Conservation (phyloP, 2,329 filamentous ascomycete genomes). For the Ambrosiella xylebori region DNA sequence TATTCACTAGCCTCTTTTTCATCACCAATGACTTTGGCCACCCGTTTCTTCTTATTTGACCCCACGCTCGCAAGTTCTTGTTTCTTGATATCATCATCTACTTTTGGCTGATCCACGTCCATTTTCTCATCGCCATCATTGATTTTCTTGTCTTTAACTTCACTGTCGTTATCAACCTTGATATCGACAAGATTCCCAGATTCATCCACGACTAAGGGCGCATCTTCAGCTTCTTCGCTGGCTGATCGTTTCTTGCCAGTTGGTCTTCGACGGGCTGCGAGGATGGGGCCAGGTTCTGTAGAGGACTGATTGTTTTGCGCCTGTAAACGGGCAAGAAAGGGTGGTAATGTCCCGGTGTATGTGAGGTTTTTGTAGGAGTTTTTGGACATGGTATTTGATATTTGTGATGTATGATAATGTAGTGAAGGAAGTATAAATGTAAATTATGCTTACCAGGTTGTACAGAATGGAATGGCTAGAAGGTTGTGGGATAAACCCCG, state of each 20-base stretch:
- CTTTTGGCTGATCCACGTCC: conserved; percentile 14
- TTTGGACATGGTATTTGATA: conserved; percentile 24
- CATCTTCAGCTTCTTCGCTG: conserved; percentile 60
- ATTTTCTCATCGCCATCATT: conserved; percentile 10
- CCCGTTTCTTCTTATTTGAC: conserved; percentile 36
- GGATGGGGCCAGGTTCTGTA: conserved; percentile 31
- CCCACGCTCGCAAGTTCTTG: conserved; percentile 26
- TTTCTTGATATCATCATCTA: conserved; percentile 18
- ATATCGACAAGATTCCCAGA: conserved; percentile 44
- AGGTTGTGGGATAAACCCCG: not conserved
- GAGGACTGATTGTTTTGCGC: conserved; percentile 30
- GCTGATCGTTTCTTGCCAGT: conserved; percentile 34
- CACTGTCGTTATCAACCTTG: conserved; percentile 26
- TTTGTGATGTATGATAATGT: conserved; percentile 9
- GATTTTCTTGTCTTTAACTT: conserved; percentile 15
- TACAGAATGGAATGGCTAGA: not conserved
- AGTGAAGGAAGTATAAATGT: conserved; percentile 12
- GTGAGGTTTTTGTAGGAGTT: conserved; percentile 54
- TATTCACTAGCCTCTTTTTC: conserved; percentile 18
- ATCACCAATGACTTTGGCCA: conserved; percentile 31
- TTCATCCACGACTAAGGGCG: conserved; percentile 58
- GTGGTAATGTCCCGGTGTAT: conserved; percentile 43
- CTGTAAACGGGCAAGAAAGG: conserved; percentile 41
- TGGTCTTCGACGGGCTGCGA: conserved; percentile 32
- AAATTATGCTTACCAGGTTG: not conserved